phyloP scores from a whole-genome alignment of 352 stramenopile genomes.

The Phytophthora fragariae region DNA sequence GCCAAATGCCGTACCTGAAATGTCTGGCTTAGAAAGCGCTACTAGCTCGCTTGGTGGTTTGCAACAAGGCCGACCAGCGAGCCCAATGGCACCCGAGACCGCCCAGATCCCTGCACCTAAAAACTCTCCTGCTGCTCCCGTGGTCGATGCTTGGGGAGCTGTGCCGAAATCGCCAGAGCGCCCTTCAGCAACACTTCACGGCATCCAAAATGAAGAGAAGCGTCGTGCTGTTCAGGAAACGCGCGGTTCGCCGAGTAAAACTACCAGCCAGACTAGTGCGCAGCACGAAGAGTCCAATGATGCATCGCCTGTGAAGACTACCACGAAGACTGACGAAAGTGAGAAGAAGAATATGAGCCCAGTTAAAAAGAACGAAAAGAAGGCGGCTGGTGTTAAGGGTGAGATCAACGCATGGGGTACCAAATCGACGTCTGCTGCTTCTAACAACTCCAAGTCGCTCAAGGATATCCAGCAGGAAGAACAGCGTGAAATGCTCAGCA shows the following conservation, averaged over 20 bases:
- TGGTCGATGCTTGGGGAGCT: conserved; percentile 45
- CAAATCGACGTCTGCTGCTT: conserved; percentile 16
- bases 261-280: background rate
- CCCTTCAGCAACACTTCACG: conserved; percentile 40
- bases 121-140: conserved; percentile 15
- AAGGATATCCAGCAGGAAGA: conserved; percentile 89
- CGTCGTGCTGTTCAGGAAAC: conserved; percentile 35
- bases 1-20: conserved; percentile 28
- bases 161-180: conserved; percentile 29
- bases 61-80: conserved; percentile 20
- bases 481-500: conserved; percentile 69
- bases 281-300: conserved; percentile 20
- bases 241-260: conserved; percentile 4
- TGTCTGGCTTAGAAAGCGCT: conserved; percentile 28
- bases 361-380: conserved; percentile 44
- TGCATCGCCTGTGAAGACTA: conserved; percentile 23
- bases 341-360: conserved; percentile 42
- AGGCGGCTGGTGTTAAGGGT: conserved; percentile 29
- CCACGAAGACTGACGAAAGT: conserved; percentile 17
- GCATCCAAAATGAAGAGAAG: conserved; percentile 62
- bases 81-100: conserved; percentile 20
- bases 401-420: conserved; percentile 54
- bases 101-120: conserved; percentile 22
- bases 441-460: conserved; percentile 54
- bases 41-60: conserved; percentile 9